A percentile compares a stretch with the other conserved stretches of the same genome.
phyloP scores from a whole-genome alignment of 352 stramenopile genomes.

The Globisporangium takayamanum region DNA sequence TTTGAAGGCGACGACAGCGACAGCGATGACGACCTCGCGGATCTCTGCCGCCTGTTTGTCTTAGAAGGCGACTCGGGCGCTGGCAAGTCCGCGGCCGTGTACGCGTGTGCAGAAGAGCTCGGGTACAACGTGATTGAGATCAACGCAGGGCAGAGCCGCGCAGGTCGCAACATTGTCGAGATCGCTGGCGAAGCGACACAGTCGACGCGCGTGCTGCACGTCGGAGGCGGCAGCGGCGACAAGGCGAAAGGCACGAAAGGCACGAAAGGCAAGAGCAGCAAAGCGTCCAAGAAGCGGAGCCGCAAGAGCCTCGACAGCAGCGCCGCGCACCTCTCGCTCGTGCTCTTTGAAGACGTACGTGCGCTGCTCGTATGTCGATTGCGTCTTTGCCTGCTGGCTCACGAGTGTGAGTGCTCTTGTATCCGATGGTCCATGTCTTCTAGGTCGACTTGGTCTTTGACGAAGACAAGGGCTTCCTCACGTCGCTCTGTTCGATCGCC shows the following conservation, averaged over 20 bases:
- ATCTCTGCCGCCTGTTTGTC: conserved; percentile 66
- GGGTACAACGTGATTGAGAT: conserved; percentile 85
- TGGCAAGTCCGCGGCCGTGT: conserved; percentile 76
- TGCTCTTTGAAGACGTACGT: conserved; percentile 80
- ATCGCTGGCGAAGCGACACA: conserved; percentile 81
- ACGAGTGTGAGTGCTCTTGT: conserved; percentile 3
- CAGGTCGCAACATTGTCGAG: conserved; percentile 60
- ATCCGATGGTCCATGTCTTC: background rate
- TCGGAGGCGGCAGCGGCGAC: conserved; percentile 13
- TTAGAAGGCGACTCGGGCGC: conserved; percentile 62
- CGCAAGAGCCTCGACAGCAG: conserved; percentile 31
- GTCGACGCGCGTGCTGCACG: conserved; percentile 67
- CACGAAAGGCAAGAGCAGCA: conserved; percentile 43
- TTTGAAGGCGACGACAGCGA: conserved; percentile 62
- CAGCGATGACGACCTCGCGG: conserved; percentile 31
- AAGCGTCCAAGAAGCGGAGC: conserved; percentile 33
- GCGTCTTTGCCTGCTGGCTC: no score
- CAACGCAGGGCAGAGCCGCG: conserved; percentile 70
- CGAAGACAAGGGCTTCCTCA: conserved; percentile 74
- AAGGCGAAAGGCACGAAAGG: conserved; percentile 27
- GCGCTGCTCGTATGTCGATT: no score
- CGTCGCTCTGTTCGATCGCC: conserved; percentile 63
- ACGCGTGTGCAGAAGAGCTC: conserved; percentile 72
- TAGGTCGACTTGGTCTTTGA: conserved; percentile 74
- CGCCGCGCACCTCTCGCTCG: conserved; percentile 57